Evolutionary conservation across 768 basidiomycete genomes (phyloP), one percentile per base, ranked within the genome.

Genomic region (Pleurotus cornucopiae): DNA sequence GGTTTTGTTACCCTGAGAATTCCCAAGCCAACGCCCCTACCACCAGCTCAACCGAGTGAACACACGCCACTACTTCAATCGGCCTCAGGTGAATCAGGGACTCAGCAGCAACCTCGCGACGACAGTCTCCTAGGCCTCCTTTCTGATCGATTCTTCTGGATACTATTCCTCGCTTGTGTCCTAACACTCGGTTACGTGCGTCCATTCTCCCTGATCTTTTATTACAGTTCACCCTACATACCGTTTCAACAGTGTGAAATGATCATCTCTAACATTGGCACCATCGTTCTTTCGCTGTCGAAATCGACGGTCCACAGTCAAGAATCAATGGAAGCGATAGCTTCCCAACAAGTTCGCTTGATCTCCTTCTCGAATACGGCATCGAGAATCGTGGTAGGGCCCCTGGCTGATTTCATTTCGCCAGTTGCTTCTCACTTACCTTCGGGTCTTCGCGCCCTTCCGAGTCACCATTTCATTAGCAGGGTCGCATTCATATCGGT

Each of bases 261-360:
- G 89, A 76, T 93, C 18, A 84, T 92, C 16, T 86, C 89, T 16
- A 93, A 91, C 63, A 84, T 93, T 46, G 90, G 89, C 38, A 83
- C 86, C 1, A 87, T 92, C 49, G 78, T 86, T 12, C 69, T 86
- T 3, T 84, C 90, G 12, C 77, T 91, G 37, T 81, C 55, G 34
- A 37, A 51, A 4, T 54, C 62, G 20, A 56, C 26, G 5, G 46
- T 45, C n/a, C 20, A 57, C 4, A 25, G 39, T 20, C 44, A 64
- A 5, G 38, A 68, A 16, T 64, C 69, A 13, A 60, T 71, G 14
- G 69, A 74, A 43, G 60, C 66, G n/a, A 68, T 71, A 30, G 78
- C 84, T 3, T 73, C 85, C 5, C 75, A 73, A 13, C 89, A 92
- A 75, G 87, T 93, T 12, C 83, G 82, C 54, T 68, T 85, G 6